Conservation (phyloP, 495 filamentous ascomycete genomes). For the Penicillium turbatum region DNA sequence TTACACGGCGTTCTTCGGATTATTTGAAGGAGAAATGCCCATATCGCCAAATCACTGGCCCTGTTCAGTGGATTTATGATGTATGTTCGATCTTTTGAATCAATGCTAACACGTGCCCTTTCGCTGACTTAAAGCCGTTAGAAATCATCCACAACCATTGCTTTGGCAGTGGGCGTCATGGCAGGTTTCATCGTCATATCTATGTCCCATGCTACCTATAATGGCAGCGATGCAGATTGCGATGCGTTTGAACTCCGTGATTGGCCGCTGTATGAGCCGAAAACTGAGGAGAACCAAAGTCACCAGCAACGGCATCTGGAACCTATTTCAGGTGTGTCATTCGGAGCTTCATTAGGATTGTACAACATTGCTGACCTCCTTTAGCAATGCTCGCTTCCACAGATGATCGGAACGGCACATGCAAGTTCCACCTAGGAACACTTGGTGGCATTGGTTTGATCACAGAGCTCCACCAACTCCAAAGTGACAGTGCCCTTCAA, state of each 20-base stretch:
- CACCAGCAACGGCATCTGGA: slow-evolving; percentile 21
- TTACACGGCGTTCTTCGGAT: slow-evolving; percentile 19
- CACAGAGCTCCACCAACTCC: slow-evolving; percentile 7
- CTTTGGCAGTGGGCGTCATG: slow-evolving; percentile 22
- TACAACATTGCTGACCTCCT: neutral
- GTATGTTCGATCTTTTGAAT: slow-evolving; percentile 20
- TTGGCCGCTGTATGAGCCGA: slow-evolving; percentile 19
- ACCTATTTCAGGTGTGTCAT: slow-evolving; percentile 31
- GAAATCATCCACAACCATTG: slow-evolving; percentile 14
- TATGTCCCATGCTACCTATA: slow-evolving; percentile 17
- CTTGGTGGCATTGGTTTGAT: slow-evolving; percentile 22
- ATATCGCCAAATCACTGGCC: slow-evolving; percentile 28
- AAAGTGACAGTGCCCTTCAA: neutral
- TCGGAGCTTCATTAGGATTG: neutral
- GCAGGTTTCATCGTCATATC: slow-evolving; percentile 23
- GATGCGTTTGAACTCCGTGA: slow-evolving; percentile 12
- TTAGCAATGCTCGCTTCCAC: slow-evolving; percentile 27
- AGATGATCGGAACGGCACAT: slow-evolving; percentile 11
- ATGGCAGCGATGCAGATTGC: neutral
- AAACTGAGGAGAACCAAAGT: slow-evolving; percentile 4
- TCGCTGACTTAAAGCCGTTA: slow-evolving; percentile 13
- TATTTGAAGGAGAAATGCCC: slow-evolving; percentile 1
- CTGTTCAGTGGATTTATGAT: slow-evolving; percentile 32
- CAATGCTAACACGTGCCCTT: neutral
- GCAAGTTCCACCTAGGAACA: slow-evolving; percentile 31